phyloP scores from a whole-genome alignment of 2,329 filamentous ascomycete genomes.

The Aspergillus luchuensis region DNA sequence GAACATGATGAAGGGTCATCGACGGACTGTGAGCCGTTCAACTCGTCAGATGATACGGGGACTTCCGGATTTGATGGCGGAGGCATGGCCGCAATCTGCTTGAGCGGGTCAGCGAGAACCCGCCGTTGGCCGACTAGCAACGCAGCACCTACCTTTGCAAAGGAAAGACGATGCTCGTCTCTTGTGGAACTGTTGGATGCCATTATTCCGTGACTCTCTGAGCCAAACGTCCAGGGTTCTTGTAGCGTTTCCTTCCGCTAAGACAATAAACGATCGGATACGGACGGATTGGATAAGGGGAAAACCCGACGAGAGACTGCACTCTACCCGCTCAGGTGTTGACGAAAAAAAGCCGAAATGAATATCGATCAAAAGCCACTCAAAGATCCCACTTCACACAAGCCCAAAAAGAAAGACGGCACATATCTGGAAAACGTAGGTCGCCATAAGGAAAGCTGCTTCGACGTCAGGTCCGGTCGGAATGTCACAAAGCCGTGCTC shows the following conservation, averaged over 20 bases:
- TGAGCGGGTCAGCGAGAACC: background rate
- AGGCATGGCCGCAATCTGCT: constrained; percentile 49
- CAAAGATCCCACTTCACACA: constrained; percentile 46
- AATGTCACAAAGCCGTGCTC: constrained; percentile 6
- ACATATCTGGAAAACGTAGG: constrained; percentile 46
- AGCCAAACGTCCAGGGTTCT: constrained; percentile 8
- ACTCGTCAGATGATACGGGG: constrained; percentile 29
- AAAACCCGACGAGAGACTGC: constrained; percentile 22
- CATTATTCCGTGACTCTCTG: constrained; percentile 30
- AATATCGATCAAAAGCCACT: constrained; percentile 41
- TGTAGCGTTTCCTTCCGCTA: constrained; percentile 11
- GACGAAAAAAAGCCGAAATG: constrained; percentile 27
- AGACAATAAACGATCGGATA: constrained; percentile 19
- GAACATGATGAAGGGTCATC: constrained; percentile 21
- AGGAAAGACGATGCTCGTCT: constrained; percentile 57
- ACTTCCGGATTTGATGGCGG: constrained; percentile 33
- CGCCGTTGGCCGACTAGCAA: background rate
- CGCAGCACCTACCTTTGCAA: constrained; percentile 68
- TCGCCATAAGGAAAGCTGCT: constrained; percentile 44
- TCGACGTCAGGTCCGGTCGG: constrained; percentile 25
- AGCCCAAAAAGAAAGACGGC: constrained; percentile 46
- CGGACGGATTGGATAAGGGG: constrained; percentile 23
- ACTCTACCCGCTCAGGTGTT: constrained; percentile 28
- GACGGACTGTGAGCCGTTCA: constrained; percentile 25
- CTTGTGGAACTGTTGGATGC: constrained; percentile 33